Percentiles rank a stretch among this genome's conserved stretches.
phyloP scores from a whole-genome alignment of 345 rosid species.

The Geranium rotundifolium region DNA sequence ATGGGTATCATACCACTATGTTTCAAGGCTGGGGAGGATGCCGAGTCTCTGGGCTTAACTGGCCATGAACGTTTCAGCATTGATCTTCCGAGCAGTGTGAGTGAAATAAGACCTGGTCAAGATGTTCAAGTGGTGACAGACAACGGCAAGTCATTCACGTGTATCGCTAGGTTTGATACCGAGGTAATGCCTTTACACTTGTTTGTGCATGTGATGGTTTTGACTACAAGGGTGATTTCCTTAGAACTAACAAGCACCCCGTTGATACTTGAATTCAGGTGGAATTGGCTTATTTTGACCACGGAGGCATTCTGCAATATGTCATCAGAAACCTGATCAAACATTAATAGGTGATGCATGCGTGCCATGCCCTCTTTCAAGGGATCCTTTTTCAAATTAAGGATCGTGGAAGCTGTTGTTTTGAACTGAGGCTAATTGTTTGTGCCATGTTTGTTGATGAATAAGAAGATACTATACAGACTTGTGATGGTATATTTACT shows the following conservation, averaged over 20 bases:
- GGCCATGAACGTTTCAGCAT: slow-evolving; percentile 74
- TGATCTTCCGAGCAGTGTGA: slow-evolving; percentile 45
- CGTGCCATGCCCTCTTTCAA: too few species aligned
- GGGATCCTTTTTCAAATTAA: too few species aligned
- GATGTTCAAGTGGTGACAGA: slow-evolving; percentile 59
- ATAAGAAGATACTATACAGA: too few species aligned
- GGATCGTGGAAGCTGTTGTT: too few species aligned
- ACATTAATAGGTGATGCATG: neutral
- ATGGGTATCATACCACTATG: slow-evolving; percentile 82
- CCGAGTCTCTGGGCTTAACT: slow-evolving; percentile 61
- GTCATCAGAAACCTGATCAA: slow-evolving; percentile 34
- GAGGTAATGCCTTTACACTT: slow-evolving; percentile 36
- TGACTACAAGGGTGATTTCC: too few species aligned
- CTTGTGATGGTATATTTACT: too few species aligned
- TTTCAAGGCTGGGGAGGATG: slow-evolving; percentile 79
- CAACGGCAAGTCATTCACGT: slow-evolving; percentile 63
- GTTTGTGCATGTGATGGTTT: neutral
- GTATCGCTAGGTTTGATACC: slow-evolving; percentile 61
- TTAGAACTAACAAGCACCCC: neutral
- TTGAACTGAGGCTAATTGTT: too few species aligned
- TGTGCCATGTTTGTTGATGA: too few species aligned
- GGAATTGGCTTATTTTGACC: slow-evolving; percentile 36
- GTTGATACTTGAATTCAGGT: slow-evolving; percentile 18
- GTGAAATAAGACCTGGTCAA: slow-evolving; percentile 76
- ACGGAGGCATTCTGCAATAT: slow-evolving; percentile 46